Conservation (phyloP, 495 filamentous ascomycete species). For the Chaetomidium leptoderma region DNA sequence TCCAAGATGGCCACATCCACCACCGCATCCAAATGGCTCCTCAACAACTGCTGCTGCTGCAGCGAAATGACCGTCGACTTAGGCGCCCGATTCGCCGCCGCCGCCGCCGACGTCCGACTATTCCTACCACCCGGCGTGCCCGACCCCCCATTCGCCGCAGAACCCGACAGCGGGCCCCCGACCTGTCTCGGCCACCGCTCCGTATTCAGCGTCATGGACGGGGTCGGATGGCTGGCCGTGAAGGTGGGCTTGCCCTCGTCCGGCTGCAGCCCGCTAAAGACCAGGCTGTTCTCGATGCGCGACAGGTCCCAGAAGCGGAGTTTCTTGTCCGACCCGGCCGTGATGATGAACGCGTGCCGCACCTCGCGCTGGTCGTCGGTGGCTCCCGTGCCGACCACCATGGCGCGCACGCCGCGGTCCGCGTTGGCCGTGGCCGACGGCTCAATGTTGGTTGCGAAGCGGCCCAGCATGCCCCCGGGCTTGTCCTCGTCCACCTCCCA, state of each 20-base stretch:
- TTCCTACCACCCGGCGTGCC: slow-evolving; percentile 40
- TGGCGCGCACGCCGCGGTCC: slow-evolving; percentile 58
- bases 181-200: slow-evolving; percentile 58
- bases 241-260: slow-evolving; percentile 71
- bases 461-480: slow-evolving; percentile 80
- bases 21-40: slow-evolving; percentile 82
- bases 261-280: slow-evolving; percentile 72
- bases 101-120: slow-evolving; percentile 27
- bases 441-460: slow-evolving; percentile 73
- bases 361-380: slow-evolving; percentile 57
- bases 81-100: slow-evolving; percentile 47
- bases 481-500: slow-evolving; percentile 89
- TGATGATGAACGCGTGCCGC: slow-evolving; percentile 68
- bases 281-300: slow-evolving; percentile 63
- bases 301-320: slow-evolving; percentile 88
- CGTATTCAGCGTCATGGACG: slow-evolving; percentile 63
- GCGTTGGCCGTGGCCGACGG: slow-evolving; percentile 44
- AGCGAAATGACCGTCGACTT: slow-evolving; percentile 82
- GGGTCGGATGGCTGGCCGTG: slow-evolving; percentile 61
- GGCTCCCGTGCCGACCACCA: slow-evolving; percentile 50
- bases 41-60: slow-evolving; percentile 81
- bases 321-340: slow-evolving; percentile 83
- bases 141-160: slow-evolving; percentile 35
- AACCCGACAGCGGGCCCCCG: slow-evolving; percentile 12
- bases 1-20: slow-evolving; percentile 85